Base-by-base conservation (phyloP, 2,329 filamentous ascomycete species). In the Tolypocladium inflatum region DNA sequence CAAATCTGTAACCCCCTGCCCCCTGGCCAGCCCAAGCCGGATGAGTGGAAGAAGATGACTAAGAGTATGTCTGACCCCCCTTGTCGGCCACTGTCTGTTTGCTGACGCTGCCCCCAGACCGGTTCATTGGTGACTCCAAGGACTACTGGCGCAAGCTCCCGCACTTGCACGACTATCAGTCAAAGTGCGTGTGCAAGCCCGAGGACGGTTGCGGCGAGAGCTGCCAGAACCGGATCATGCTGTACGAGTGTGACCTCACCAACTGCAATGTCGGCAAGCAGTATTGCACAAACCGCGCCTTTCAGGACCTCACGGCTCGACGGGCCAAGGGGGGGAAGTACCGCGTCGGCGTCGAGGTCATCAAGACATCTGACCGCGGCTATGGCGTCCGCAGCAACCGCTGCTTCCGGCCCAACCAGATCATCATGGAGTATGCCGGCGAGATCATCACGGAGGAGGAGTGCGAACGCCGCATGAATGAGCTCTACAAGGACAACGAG, bases 341-440 rank as follows among this genome's bases (percentile, higher is more conserved):
- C 69, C 88, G 94, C 64, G 87, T 96, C 60, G 94, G 94, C 53
- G 92, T 99, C 10, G 94, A 99, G 71, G 92, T 97, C 45, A 85
- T 96, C 73, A 92, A 96, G 76, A 97, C 94, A 1, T 75, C 78
- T 23, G 89, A 96, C 73, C 86, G 92, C 59, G 94, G 94, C 35
- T 92, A 93, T 70, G 94, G 94, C 56, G 91, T 99, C 55, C 88
- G 94, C 61, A 90, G 89, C 69, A 96, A 93, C 73, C 86, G 94
- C 53, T 88, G 86, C 61, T 99, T 97, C 71, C 80, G 87, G 58
- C 84, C 92, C 1, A 86, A 93, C 67, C 91, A 97, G 75, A 96
- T 99, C 70, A 97, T 99, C 68, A 93, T 97, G 76, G 94, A 99
- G 69, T 99, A 99, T 69, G 93, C 92, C 0, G 94, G 94, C 45